Percentiles rank a stretch among this genome's conserved stretches.
These are phyloP conservation scores for Heteromeles arbutifolia DNA, from an alignment of 306 rosid species.

Conservation along the genomic window DNA sequence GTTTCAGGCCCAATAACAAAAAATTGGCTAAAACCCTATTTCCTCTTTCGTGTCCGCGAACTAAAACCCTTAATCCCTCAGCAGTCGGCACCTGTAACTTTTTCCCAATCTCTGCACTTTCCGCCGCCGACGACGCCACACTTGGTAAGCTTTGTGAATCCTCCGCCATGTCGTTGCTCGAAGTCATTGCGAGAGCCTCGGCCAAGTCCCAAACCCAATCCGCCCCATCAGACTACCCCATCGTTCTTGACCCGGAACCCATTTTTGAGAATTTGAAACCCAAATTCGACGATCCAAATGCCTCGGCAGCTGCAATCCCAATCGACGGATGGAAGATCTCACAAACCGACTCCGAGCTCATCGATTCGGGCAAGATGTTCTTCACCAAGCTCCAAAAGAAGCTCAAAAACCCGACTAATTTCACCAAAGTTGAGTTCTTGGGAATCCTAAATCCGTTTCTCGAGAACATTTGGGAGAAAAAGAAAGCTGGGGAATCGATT, in stretches of 20 bases:
- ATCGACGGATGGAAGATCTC: conserved; percentile 60
- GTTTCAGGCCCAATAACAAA: neutral
- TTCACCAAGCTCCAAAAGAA: conserved; percentile 33
- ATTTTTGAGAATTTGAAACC: conserved; percentile 43
- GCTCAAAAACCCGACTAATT: conserved; percentile 31
- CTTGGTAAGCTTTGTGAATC: neutral
- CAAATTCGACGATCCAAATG: conserved; percentile 27
- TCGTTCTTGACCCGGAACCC: conserved; percentile 59
- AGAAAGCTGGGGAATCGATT: conserved; percentile 33
- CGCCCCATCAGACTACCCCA: conserved; percentile 42
- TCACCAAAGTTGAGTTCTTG: conserved; percentile 43
- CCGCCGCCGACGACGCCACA: neutral
- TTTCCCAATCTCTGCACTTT: neutral
- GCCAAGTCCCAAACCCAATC: conserved; percentile 23
- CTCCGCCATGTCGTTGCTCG: conserved; percentile 55
- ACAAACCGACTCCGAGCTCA: conserved; percentile 35
- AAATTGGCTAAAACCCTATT: neutral
- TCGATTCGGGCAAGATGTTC: conserved; percentile 47
- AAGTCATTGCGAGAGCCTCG: conserved; percentile 49
- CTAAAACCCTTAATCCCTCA: neutral
- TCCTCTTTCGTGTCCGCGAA: neutral
- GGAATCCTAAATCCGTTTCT: conserved; percentile 42
- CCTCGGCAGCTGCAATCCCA: conserved; percentile 33
- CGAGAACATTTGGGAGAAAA: conserved; percentile 27
- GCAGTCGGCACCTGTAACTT: neutral